phyloP scores from a whole-genome alignment of 345 rosid genomes.

The Excoecaria cochinchinensis region DNA sequence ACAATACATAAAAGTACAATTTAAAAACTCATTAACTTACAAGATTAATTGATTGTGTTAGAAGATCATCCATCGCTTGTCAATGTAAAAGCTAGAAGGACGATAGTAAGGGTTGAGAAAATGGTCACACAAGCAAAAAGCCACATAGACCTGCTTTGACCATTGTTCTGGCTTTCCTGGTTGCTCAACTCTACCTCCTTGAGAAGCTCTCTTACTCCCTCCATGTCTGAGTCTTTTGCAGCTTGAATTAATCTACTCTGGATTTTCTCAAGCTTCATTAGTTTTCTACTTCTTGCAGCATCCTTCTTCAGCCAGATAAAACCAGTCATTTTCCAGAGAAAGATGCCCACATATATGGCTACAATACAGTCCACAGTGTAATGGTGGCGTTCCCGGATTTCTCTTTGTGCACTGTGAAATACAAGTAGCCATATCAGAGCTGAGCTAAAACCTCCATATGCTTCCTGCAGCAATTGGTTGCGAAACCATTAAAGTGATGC shows the following conservation, averaged over 20 bases:
- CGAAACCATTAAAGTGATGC: neutral
- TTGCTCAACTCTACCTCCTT: conserved; percentile 54
- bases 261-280: conserved; percentile 58
- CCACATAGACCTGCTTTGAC: conserved; percentile 50
- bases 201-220: conserved; percentile 75
- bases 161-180: conserved; percentile 39
- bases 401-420: conserved; percentile 82
- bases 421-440: conserved; percentile 81
- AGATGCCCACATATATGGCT: conserved; percentile 85
- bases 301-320: conserved; percentile 64
- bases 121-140: conserved; percentile 59
- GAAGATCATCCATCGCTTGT: conserved; percentile 72
- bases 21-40: neutral
- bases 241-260: conserved; percentile 71
- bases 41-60: neutral
- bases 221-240: conserved; percentile 87
- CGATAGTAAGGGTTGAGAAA: conserved; percentile 54
- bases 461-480: conserved; percentile 57
- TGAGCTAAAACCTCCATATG: conserved; percentile 84
- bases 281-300: conserved; percentile 31
- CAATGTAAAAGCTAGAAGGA: conserved; percentile 67
- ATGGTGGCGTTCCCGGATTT: conserved; percentile 85
- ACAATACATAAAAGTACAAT: neutral
- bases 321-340: conserved; percentile 93
- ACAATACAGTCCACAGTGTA: conserved; percentile 82